phyloP scores from a whole-genome alignment of 192 early-diverging fungal genomes.

The Podila verticillata region DNA sequence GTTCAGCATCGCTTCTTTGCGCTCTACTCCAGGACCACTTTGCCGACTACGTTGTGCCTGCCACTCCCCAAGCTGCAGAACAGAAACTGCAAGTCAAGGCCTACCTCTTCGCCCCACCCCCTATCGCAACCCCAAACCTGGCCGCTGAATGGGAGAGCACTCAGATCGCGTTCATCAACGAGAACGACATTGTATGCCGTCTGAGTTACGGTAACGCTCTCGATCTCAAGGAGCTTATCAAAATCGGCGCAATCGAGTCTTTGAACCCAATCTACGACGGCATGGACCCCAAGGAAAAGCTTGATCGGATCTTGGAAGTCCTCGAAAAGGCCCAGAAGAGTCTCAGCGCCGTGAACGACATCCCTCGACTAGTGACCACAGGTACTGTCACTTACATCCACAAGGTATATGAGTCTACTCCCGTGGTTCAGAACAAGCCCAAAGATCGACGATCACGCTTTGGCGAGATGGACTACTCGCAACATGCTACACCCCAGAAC shows the following conservation, averaged over 20 bases:
- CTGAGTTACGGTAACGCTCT: conserved; percentile 53
- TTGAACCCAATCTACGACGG: conserved; percentile 41
- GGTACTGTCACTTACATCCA: conserved; percentile 51
- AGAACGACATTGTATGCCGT: conserved; percentile 52
- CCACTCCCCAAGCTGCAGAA: not conserved
- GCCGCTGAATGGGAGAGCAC: conserved; percentile 42
- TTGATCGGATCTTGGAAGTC: conserved; percentile 30
- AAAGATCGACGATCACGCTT: not conserved
- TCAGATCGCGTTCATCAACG: conserved; percentile 53
- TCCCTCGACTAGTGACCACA: conserved; percentile 38
- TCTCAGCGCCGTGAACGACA: conserved; percentile 28
- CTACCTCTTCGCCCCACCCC: conserved; percentile 52
- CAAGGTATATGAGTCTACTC: conserved; percentile 48
- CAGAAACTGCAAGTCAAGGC: conserved; percentile 42
- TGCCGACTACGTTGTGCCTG: conserved; percentile 14
- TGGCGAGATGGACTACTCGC: conserved; percentile 1
- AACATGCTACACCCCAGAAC: not conserved
- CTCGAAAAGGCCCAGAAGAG: conserved; percentile 37
- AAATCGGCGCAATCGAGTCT: conserved; percentile 49
- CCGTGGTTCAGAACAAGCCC: conserved; percentile 34
- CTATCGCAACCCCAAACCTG: conserved; percentile 46
- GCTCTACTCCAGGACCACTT: conserved; percentile 49
- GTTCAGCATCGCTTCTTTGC: conserved; percentile 38
- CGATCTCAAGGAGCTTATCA: conserved; percentile 57
- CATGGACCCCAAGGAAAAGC: conserved; percentile 22